Evolutionary conservation across 148 eudicot species (phyloP).

Genomic region (Diospyros lotus): DNA sequence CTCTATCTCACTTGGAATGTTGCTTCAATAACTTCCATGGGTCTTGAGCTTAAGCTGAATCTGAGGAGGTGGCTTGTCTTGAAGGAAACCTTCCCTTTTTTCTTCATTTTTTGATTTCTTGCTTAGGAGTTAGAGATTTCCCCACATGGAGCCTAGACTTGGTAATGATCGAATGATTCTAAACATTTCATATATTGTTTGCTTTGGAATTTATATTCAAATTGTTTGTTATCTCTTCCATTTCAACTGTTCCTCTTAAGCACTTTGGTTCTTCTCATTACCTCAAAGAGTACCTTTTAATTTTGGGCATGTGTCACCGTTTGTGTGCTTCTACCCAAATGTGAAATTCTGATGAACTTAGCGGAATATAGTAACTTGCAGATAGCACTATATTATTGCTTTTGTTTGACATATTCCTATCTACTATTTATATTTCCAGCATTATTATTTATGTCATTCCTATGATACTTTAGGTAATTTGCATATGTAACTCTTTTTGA

Average conservation of each 20-base stretch:
- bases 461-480: neutral
- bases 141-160: neutral
- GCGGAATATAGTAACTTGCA: neutral
- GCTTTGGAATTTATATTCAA: neutral
- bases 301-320: neutral
- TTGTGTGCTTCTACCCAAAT: neutral
- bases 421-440: neutral
- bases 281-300: neutral
- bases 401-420: neutral
- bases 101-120: too few relatives aligned
- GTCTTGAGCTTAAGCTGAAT: too few relatives aligned
- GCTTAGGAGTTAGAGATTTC: too few relatives aligned
- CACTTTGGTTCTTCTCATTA: neutral
- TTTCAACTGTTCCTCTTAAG: neutral
- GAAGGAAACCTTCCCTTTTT: too few relatives aligned
- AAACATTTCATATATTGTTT: neutral
- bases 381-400: neutral
- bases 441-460: neutral
- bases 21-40: too few relatives aligned
- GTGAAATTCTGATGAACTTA: too few relatives aligned
- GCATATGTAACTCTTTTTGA: neutral
- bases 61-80: too few relatives aligned
- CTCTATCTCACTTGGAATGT: too few relatives aligned
- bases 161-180: neutral
- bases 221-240: neutral